These are phyloP conservation scores for Termitomyces sp. DNA, from an alignment of 768 basidiomycete genomes.

Conservation along the genomic window DNA sequence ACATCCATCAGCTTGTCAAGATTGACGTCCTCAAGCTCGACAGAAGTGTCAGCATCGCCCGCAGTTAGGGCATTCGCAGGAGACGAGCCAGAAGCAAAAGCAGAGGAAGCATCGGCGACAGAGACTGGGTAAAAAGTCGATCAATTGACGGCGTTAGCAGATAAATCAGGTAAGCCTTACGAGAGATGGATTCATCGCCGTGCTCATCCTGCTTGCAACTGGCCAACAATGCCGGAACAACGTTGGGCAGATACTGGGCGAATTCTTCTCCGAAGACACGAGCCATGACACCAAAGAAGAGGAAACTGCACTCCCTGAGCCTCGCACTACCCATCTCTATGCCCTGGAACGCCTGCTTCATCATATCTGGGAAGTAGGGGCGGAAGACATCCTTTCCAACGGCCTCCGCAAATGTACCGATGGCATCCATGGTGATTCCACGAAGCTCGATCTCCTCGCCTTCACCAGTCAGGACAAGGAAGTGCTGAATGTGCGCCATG, in stretches of 20 bases:
- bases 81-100: conserved; percentile 72
- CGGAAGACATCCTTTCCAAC: conserved; percentile 93
- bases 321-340: conserved; percentile 83
- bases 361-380: conserved; percentile 94
- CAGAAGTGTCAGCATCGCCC: conserved; percentile 52
- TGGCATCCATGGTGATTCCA: conserved; percentile 98
- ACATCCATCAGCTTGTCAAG: conserved; percentile 87
- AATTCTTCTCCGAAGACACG: conserved; percentile 95
- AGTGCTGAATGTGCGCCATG: conserved; percentile 84
- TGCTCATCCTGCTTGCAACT: conserved; percentile 85
- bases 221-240: conserved; percentile 79
- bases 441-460: conserved; percentile 94
- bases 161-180: conserved; percentile 28
- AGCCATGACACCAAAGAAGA: conserved; percentile 99
- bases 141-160: conserved; percentile 2
- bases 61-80: conserved; percentile 65
- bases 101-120: conserved; percentile 49
- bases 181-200: conserved; percentile 48
- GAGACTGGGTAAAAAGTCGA: conserved; percentile 33
- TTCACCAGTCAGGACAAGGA: conserved; percentile 80
- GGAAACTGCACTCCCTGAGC: conserved; percentile 91
- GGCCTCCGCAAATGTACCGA: conserved; percentile 96
- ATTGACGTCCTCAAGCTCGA: conserved; percentile 76
- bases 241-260: conserved; percentile 77
- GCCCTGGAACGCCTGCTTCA: conserved; percentile 92